Evolutionary conservation across 1,139 yeast species (phyloP).

Genomic region (Lipomyces yarrowii): DNA sequence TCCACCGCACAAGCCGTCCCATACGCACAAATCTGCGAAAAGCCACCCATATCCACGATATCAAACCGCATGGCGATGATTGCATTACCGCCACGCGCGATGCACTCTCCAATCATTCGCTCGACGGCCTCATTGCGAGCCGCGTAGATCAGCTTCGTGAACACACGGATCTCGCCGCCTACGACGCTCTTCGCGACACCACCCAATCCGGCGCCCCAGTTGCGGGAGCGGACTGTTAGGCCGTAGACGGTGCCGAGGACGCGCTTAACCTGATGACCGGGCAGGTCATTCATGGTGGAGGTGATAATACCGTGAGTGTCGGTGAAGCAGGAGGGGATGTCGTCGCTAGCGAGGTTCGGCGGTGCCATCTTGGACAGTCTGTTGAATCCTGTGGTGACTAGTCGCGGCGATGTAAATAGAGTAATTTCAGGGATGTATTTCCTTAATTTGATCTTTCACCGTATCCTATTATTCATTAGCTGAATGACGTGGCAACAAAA

Average conservation of each 20-base stretch:
- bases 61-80: conserved; percentile 6
- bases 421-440: no score
- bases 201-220: neutral
- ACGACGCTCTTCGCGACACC: neutral
- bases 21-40: conserved; percentile 5
- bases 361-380: no score
- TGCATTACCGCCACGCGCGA: conserved; percentile 4
- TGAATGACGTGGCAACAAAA: no score
- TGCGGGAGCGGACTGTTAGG: conserved; percentile 4
- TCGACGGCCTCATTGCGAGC: conserved; percentile 6
- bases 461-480: no score
- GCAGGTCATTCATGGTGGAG: conserved; percentile 2
- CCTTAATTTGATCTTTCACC: no score
- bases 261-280: neutral
- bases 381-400: no score
- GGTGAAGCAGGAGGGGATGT: no score
- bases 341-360: no score
- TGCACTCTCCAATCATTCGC: conserved; percentile 6
- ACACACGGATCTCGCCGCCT: conserved; percentile 1
- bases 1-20: conserved; percentile 6
- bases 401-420: no score
- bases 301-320: conserved; percentile 1
- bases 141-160: conserved; percentile 4
- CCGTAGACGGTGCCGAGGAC: conserved; percentile 5
- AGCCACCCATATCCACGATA: neutral